Conservation (phyloP, 2,329 filamentous ascomycete species). For the Teratosphaeria zuluensis region DNA sequence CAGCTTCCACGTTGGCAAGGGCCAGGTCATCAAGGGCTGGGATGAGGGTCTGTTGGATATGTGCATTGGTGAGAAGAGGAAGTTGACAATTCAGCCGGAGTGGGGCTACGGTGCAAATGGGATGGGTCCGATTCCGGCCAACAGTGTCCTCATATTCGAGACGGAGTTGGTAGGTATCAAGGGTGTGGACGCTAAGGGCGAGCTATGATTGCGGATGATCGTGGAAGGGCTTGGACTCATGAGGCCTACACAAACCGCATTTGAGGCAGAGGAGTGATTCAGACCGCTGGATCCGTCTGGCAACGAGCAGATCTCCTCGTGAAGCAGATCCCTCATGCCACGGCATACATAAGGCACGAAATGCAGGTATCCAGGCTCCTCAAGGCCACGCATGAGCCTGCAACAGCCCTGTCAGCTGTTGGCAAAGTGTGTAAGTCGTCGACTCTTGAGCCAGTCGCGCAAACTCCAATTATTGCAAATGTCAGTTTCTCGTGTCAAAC, state of each 20-base stretch:
- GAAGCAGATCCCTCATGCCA: not conserved
- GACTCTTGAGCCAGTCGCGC: not conserved
- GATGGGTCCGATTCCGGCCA: constrained; percentile 78
- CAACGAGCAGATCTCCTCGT: not conserved
- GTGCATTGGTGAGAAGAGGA: constrained; percentile 93
- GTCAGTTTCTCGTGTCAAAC: no score
- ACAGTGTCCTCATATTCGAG: constrained; percentile 79
- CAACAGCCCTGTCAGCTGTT: not conserved
- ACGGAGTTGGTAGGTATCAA: constrained; percentile 79
- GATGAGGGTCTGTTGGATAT: constrained; percentile 86
- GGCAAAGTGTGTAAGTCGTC: not conserved
- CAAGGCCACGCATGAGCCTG: not conserved
- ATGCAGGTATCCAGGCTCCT: not conserved
- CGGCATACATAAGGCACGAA: not conserved
- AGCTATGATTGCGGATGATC: constrained; percentile 5
- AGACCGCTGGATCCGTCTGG: not conserved
- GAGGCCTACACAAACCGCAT: not conserved
- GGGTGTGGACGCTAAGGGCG: constrained; percentile 46
- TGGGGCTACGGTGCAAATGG: constrained; percentile 67
- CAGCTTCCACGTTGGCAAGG: constrained; percentile 67
- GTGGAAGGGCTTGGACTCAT: not conserved
- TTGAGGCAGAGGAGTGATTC: not conserved
- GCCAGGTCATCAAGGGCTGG: constrained; percentile 94
- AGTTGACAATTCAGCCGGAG: constrained; percentile 80
- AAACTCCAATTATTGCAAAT: no score